Conservation (phyloP, 2,329 filamentous ascomycete species). For the Aspergillus jensenii region DNA sequence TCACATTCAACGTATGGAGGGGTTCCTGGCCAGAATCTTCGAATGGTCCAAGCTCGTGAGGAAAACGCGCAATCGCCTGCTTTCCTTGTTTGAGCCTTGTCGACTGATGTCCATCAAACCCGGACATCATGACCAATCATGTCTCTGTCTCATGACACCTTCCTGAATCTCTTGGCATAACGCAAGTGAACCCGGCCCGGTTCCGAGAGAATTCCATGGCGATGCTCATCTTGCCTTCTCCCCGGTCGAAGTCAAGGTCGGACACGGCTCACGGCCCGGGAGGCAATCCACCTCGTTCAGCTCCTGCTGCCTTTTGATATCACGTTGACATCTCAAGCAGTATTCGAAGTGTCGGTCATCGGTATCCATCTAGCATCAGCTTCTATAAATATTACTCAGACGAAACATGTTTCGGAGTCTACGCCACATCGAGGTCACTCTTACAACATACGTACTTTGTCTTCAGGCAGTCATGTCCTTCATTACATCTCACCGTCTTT, state of each 20-base stretch:
- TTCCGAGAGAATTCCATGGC: neutral
- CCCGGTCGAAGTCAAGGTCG: neutral
- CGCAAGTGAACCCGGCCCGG: neutral
- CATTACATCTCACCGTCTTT: too few relatives aligned
- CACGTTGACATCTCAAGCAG: neutral
- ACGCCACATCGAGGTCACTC: neutral
- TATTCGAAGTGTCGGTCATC: neutral
- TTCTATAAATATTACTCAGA: neutral
- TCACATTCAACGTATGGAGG: neutral
- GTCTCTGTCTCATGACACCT: slow-evolving; percentile 3
- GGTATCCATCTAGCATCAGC: neutral
- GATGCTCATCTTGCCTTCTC: neutral
- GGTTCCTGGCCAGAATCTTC: neutral
- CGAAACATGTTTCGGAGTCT: neutral
- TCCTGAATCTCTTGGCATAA: slow-evolving; percentile 3
- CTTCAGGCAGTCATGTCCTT: too few relatives aligned
- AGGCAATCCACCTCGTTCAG: neutral
- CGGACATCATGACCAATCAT: neutral
- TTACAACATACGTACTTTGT: too few relatives aligned
- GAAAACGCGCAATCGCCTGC: neutral
- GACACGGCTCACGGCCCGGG: neutral
- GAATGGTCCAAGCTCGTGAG: neutral
- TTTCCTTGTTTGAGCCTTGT: neutral
- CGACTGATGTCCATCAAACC: neutral
- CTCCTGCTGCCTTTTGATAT: neutral